Evolutionary conservation across 805 yeast species (phyloP), one percentile per base, ranked within the genome.

Genomic region (Ascoidea rubescens): DNA sequence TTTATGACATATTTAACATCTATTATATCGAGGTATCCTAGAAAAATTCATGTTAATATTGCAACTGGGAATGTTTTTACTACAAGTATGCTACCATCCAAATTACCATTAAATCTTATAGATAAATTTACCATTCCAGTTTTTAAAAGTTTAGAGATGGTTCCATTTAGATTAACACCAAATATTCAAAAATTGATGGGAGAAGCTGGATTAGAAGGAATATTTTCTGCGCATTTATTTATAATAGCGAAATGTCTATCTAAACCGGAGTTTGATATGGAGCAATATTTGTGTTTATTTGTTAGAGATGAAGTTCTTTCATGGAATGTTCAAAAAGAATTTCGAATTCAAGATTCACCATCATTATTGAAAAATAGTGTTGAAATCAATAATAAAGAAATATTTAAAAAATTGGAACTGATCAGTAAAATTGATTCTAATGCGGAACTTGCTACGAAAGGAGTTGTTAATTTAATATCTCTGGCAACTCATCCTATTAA

Each of bases 121-220:
- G 49, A 73, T 80, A 54, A 78, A 79, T 2, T 77, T 84, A 54
- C 48, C 42, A 50, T 54, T 0, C 99, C 99, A 31, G 73, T 91
- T 31, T 90, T 91, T 73, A 84, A 84, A 64, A 88, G 90, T 58
- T 79, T 89, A 14, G 99, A 93, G 64, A 80, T 89, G 56, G 97
- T 93, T 50, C 98, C 99, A 48, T 93, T 93, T 75, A 76, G 99
- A 62, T 74, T 93, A 62, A 91, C 99, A 5, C 99, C 99, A 21
- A 93, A 95, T 63, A 78, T 95, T 52, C 99, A 93, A 65, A 82
- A 84, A 57, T 73, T 93, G 62, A 88, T 93, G 70, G 98, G 99
- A 49, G 95, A 90, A 54, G 80, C 90, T n/a, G 87, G 89, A 5
- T 70, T 89, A 60, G 99, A 93, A 66, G 99, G 99, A 50, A 74